A percentile compares a stretch with the other conserved stretches of the same genome.
Conservation (phyloP, 2,329 filamentous ascomycete genomes). For the Cyclaneusma minus region DNA sequence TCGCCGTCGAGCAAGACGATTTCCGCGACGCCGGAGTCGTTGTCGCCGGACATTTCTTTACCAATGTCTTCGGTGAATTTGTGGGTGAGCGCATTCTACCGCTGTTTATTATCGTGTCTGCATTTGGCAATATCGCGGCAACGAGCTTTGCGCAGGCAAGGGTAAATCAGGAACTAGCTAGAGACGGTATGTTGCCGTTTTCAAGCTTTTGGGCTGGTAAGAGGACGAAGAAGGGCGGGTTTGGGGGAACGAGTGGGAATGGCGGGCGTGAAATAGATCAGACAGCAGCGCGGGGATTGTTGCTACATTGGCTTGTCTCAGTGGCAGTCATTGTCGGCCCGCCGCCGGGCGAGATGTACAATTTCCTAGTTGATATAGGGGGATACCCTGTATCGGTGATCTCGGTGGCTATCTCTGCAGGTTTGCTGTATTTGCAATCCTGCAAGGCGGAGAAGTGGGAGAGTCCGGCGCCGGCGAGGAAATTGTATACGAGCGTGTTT, state of each 20-base stretch:
- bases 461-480: slow-evolving; percentile 17
- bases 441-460: slow-evolving; percentile 16
- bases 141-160: slow-evolving; percentile 32
- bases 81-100: slow-evolving; percentile 26
- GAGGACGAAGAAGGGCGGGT: not conserved
- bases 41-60: slow-evolving; percentile 40
- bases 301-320: slow-evolving; percentile 46
- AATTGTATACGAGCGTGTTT: slow-evolving; percentile 17
- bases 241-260: too few species aligned
- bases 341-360: slow-evolving; percentile 26
- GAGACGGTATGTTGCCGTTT: slow-evolving; percentile 29
- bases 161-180: slow-evolving; percentile 30
- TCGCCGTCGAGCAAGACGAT: slow-evolving; percentile 38
- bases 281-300: slow-evolving; percentile 21
- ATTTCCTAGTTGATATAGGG: slow-evolving; percentile 23
- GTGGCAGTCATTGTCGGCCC: slow-evolving; percentile 36
- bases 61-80: slow-evolving; percentile 31
- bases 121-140: slow-evolving; percentile 30
- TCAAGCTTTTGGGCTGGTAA: slow-evolving; percentile 18
- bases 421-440: slow-evolving; percentile 19
- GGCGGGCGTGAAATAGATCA: slow-evolving; percentile 2
- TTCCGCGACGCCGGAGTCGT: slow-evolving; percentile 36
- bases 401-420: slow-evolving; percentile 18
- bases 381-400: slow-evolving; percentile 23
- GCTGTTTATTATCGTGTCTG: slow-evolving; percentile 29